These are phyloP conservation scores for Boletus rubropictus DNA, from an alignment of 768 basidiomycete genomes.

Conservation along the genomic window DNA sequence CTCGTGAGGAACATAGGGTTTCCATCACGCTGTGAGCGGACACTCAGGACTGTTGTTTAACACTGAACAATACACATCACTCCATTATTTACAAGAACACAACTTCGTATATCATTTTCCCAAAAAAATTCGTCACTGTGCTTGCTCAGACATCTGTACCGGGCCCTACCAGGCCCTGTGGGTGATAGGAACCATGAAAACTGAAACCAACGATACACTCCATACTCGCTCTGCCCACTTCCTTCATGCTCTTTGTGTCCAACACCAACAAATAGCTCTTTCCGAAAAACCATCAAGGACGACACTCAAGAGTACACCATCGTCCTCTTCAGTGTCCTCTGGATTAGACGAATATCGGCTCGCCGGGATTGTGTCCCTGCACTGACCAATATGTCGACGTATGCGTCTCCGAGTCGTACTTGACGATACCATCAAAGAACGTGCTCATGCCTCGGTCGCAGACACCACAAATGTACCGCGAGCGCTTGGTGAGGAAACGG, in stretches of 20 bases:
- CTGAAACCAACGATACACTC: slow-evolving; percentile 30
- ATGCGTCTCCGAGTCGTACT: slow-evolving; percentile 30
- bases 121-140: background rate
- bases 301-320: slow-evolving; percentile 34
- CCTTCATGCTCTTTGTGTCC: slow-evolving; percentile 33
- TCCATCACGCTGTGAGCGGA: too few species aligned
- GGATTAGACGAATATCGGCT: slow-evolving; percentile 36
- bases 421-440: slow-evolving; percentile 33
- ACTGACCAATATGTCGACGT: slow-evolving; percentile 25
- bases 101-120: background rate
- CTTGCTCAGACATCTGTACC: slow-evolving; percentile 19
- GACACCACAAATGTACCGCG: slow-evolving; percentile 32
- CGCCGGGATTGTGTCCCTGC: slow-evolving; percentile 30
- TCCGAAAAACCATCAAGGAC: slow-evolving; percentile 29
- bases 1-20: too few species aligned
- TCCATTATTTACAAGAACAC: background rate
- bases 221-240: slow-evolving; percentile 35
- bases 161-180: slow-evolving; percentile 5
- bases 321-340: slow-evolving; percentile 28
- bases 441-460: slow-evolving; percentile 26
- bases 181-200: slow-evolving; percentile 32
- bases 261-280: slow-evolving; percentile 34
- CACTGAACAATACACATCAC: too few species aligned
- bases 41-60: background rate
- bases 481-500: slow-evolving; percentile 25